These are phyloP conservation scores for Trichoderma virens DNA, from an alignment of 495 filamentous ascomycete species.

Conservation along the genomic window DNA sequence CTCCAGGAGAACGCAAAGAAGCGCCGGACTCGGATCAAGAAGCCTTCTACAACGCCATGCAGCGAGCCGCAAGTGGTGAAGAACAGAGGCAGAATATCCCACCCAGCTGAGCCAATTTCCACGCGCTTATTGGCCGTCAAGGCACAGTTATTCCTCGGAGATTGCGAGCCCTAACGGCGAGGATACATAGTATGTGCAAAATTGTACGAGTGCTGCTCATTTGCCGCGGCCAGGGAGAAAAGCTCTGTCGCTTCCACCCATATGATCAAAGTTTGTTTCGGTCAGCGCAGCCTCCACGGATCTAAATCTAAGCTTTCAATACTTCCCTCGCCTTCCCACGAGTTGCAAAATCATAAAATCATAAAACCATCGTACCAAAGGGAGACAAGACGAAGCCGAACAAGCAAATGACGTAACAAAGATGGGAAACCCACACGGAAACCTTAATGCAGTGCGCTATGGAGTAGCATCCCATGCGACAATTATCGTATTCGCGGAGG, in stretches of 20 bases:
- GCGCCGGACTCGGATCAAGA: background rate
- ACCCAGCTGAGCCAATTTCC: background rate
- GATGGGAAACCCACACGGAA: background rate
- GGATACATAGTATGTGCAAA: constrained; percentile 3
- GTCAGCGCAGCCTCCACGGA: background rate
- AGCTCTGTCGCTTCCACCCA: background rate
- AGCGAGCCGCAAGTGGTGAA: background rate
- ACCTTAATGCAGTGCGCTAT: constrained; percentile 4
- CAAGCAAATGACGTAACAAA: background rate
- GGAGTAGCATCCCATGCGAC: constrained; percentile 5
- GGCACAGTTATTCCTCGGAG: background rate
- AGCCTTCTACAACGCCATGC: background rate
- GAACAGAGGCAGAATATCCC: background rate
- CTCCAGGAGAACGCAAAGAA: background rate
- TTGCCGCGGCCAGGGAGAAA: background rate
- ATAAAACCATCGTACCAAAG: no score
- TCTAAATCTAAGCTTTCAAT: background rate
- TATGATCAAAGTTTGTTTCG: background rate
- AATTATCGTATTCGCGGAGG: constrained; percentile 5
- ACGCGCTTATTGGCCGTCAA: background rate
- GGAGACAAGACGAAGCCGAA: background rate
- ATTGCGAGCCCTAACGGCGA: background rate
- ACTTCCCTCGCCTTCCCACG: background rate
- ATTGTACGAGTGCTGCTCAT: background rate
- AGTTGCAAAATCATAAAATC: background rate